Conservation (phyloP, 768 basidiomycete species). For the Pholiota conissans region DNA sequence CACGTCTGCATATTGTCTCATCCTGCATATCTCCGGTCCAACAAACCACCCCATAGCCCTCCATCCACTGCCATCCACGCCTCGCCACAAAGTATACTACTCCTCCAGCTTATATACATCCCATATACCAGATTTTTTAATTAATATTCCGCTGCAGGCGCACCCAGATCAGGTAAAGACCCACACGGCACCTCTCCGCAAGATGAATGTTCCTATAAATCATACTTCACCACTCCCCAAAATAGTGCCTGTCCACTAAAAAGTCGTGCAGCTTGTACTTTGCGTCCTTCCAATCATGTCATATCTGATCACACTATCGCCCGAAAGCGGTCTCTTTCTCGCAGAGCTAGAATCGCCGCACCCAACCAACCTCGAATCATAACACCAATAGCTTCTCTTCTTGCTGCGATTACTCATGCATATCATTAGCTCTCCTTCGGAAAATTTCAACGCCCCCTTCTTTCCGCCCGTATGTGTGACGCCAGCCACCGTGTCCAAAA, state of each 20-base stretch:
- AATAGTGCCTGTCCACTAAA: background rate
- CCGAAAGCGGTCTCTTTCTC: conserved; percentile 1
- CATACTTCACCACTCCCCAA: background rate
- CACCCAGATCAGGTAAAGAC: background rate
- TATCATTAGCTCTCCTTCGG: background rate
- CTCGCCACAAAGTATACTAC: background rate
- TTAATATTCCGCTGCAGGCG: background rate
- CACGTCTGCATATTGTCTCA: conserved; percentile 27
- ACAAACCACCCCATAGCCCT: background rate
- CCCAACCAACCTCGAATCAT: background rate
- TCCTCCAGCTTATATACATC: background rate
- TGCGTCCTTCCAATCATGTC: conserved; percentile 2
- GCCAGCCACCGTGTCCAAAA: background rate
- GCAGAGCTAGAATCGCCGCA: background rate
- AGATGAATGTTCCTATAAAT: background rate
- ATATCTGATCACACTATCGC: conserved; percentile 1
- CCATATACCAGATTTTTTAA: background rate
- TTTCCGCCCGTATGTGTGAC: conserved; percentile 4
- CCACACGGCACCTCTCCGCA: background rate
- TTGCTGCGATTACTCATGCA: background rate
- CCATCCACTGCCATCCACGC: background rate
- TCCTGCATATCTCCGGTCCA: conserved; percentile 1
- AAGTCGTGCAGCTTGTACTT: background rate
- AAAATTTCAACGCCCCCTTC: conserved; percentile 4
- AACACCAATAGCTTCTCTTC: background rate